Base-by-base conservation (phyloP, 2,329 filamentous ascomycete genomes). In the Stemphylium beticola region DNA sequence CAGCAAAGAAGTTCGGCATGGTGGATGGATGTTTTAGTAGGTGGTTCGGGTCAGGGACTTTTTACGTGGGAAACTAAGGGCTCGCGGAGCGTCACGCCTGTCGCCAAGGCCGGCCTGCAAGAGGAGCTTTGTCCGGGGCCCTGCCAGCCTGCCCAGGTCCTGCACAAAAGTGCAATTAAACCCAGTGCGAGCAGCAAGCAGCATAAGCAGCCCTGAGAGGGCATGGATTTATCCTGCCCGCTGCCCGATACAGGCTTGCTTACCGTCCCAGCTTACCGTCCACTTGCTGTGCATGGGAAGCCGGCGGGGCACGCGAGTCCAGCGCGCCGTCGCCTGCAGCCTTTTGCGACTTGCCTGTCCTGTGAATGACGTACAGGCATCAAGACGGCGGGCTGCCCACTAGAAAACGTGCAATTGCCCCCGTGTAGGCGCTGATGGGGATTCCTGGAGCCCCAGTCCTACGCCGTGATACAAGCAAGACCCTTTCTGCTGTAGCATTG, bases 1-100 rank as follows among this genome's bases (percentile, higher is more conserved):
- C 71, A 71, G 68, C 65, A 67, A 71, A 71, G 71, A 68, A 67
- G 69, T 62, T 58, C 64, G 62, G 64, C 71, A 74, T 75, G 72
- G 72, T 75, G 70, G 65, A 69, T 72, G 65, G 66, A 66, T 72
- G 67, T 68, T 72, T 71, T 62, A 64, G 61, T 71, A 72, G 66
- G 64, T 65, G 62, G 58, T 67, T 60, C 49, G 60, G 61, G 57
- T 66, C 66, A 69, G 70, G 69, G 66, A 68, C 62, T 63, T 61
- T 61, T 62, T 65, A 61, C 63, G 65, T 68, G 65, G 57, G 65
- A 64, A 55, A 58, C 57, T 62, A 60, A 51, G 48, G 55, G 44
- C 46, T 55, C 43, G 53, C 61, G 56, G 58, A 57, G 56, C 59
- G 57, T 62, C 53, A 58, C 46, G 52, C 46, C 56, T 54, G 49